These are phyloP conservation scores for Polytrichum commune DNA, from an alignment of 225 moss, liverwort and hornwort species.

Conservation along the genomic window DNA sequence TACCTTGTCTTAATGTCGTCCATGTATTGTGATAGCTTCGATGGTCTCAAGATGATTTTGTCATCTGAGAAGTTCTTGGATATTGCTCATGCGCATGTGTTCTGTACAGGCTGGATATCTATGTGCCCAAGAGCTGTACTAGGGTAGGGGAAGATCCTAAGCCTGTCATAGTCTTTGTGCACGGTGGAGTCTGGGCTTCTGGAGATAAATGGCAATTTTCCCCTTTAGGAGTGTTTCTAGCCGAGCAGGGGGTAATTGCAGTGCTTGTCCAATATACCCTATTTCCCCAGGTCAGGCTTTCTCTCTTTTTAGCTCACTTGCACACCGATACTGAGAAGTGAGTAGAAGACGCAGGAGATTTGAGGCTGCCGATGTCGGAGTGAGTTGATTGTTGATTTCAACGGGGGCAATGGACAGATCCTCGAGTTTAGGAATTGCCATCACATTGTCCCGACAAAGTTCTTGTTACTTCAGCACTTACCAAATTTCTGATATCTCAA, in stretches of 20 bases:
- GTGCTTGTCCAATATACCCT: slow-evolving; percentile 83
- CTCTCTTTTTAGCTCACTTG: slow-evolving; percentile 8
- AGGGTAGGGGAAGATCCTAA: slow-evolving; percentile 22
- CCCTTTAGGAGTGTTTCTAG: slow-evolving; percentile 70
- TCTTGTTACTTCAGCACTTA: no score
- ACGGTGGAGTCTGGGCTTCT: slow-evolving; percentile 94
- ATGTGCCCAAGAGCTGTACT: slow-evolving; percentile 41
- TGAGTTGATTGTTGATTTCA: no score
- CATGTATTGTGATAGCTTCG: not conserved
- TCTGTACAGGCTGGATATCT: slow-evolving; percentile 64
- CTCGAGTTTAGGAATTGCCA: no score
- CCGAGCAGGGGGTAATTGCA: slow-evolving; percentile 72
- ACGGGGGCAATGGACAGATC: no score
- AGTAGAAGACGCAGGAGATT: no score
- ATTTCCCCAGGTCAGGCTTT: slow-evolving; percentile 60
- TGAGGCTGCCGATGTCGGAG: no score
- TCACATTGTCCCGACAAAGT: no score
- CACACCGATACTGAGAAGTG: no score
- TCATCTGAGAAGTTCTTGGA: not conserved
- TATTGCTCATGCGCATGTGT: slow-evolving; percentile 11
- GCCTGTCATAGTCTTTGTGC: slow-evolving; percentile 80
- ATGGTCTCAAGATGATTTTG: not conserved
- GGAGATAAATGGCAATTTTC: slow-evolving; percentile 86
- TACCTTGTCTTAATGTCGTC: not conserved
- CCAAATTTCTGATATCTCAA: no score